A percentile compares a stretch with the other conserved stretches of the same genome.
Conservation (phyloP, 441 rosid genomes). For the Aquilaria agallochum region DNA sequence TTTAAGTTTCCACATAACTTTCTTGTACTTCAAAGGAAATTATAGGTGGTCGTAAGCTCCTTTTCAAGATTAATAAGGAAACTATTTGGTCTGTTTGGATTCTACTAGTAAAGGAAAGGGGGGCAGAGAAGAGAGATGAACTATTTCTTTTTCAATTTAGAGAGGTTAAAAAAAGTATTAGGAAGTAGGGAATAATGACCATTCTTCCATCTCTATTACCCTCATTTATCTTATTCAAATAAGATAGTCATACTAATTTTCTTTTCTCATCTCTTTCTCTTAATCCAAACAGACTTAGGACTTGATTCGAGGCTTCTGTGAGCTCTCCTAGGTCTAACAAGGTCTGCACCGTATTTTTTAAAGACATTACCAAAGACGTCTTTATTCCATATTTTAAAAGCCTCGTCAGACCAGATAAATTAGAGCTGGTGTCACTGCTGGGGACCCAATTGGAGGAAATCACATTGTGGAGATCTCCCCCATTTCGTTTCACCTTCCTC, state of each 20-base stretch:
- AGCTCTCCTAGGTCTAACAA: not conserved
- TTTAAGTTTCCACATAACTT: not conserved
- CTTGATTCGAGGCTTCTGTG: not conserved
- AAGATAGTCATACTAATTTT: not conserved
- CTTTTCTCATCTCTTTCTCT: too few relatives aligned
- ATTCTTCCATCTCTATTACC: too few relatives aligned
- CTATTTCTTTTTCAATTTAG: too few relatives aligned
- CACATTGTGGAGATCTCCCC: constrained; percentile 13
- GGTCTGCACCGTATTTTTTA: not conserved
- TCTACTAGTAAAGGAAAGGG: too few relatives aligned
- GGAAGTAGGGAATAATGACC: too few relatives aligned
- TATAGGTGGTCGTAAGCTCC: not conserved
- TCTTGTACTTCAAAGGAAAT: not conserved
- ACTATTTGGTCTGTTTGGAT: too few relatives aligned
- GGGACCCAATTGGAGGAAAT: not conserved
- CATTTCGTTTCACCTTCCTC: constrained; percentile 41
- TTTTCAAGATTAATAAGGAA: too few relatives aligned
- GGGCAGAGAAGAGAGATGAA: too few relatives aligned
- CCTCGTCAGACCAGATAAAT: not conserved
- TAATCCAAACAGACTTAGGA: too few relatives aligned
- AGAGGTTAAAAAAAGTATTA: too few relatives aligned
- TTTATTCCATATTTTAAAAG: not conserved
- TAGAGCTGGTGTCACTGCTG: not conserved
- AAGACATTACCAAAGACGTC: not conserved
- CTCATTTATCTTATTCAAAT: too few relatives aligned